Conservation (phyloP, 768 basidiomycete species). For the Tylopilus plumbeoviolaceoides region DNA sequence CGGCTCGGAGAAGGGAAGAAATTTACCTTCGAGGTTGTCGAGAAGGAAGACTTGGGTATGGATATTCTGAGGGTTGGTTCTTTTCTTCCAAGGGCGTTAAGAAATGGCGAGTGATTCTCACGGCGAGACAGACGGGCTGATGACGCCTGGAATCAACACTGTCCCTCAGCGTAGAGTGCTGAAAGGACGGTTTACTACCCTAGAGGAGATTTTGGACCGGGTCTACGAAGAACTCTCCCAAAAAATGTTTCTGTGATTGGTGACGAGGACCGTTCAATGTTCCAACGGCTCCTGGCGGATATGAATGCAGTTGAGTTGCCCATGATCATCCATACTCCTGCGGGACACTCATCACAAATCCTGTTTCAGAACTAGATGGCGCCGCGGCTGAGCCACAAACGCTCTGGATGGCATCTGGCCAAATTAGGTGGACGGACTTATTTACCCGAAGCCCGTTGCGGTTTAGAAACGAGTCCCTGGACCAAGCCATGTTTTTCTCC, state of each 20-base stretch:
- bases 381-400: too few relatives aligned
- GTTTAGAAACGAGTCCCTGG: too few relatives aligned
- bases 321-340: background rate
- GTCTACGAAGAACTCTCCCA: slow-evolving; percentile 92
- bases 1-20: slow-evolving; percentile 79
- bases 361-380: too few relatives aligned
- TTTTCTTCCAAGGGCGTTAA: slow-evolving; percentile 33
- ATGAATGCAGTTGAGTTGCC: slow-evolving; percentile 63
- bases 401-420: too few relatives aligned
- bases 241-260: slow-evolving; percentile 60
- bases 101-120: background rate
- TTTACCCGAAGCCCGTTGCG: too few relatives aligned
- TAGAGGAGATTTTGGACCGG: slow-evolving; percentile 93
- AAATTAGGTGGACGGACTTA: too few relatives aligned
- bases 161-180: slow-evolving; percentile 88
- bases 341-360: too few relatives aligned
- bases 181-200: slow-evolving; percentile 94
- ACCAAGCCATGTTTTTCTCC: too few relatives aligned
- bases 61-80: slow-evolving; percentile 85
- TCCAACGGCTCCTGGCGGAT: slow-evolving; percentile 69
- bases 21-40: slow-evolving; percentile 82
- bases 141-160: slow-evolving; percentile 92
- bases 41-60: slow-evolving; percentile 85
- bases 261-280: slow-evolving; percentile 49
- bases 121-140: slow-evolving; percentile 87